Evolutionary conservation across 495 filamentous ascomycete genomes (phyloP).

Genomic region (Geopyxis carbonaria): DNA sequence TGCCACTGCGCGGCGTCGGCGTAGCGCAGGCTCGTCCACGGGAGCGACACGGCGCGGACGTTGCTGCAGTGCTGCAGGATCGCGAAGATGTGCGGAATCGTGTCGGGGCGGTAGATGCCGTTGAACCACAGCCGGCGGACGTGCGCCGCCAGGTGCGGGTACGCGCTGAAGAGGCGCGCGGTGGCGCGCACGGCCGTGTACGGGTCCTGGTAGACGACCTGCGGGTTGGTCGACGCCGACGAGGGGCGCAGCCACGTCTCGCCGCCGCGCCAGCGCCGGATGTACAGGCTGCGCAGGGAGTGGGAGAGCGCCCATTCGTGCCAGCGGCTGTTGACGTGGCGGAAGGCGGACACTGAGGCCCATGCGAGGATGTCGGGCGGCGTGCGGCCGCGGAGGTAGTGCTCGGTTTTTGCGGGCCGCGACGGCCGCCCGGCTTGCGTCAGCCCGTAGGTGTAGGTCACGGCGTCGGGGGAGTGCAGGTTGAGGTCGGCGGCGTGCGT

Average conservation of each 20-base stretch:
- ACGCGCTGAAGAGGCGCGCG: conserved; percentile 28
- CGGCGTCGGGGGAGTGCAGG: conserved; percentile 22
- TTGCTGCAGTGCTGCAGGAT: conserved; percentile 29
- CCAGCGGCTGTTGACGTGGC: conserved; percentile 34
- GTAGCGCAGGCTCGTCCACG: conserved; percentile 37
- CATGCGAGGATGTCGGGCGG: conserved; percentile 34
- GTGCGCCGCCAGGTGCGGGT: conserved; percentile 29
- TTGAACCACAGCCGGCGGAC: conserved; percentile 39
- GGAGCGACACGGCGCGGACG: conserved; percentile 31
- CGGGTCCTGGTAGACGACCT: conserved; percentile 36
- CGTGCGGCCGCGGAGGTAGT: conserved; percentile 33
- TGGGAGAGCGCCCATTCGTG: conserved; percentile 37
- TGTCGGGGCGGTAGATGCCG: conserved; percentile 35
- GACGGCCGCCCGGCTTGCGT: conserved; percentile 31
- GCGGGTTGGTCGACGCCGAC: conserved; percentile 26
- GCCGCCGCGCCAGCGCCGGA: conserved; percentile 35
- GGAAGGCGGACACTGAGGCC: conserved; percentile 31
- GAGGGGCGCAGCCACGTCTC: conserved; percentile 30
- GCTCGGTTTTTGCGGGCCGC: conserved; percentile 28
- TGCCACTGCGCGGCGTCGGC: conserved; percentile 31
- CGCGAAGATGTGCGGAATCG: conserved; percentile 30
- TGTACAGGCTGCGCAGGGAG: conserved; percentile 33
- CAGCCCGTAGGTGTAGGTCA: conserved; percentile 35
- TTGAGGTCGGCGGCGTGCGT: conserved; percentile 32
- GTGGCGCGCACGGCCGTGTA: conserved; percentile 33